These are phyloP conservation scores for Pelargonium citronellum DNA, from an alignment of 441 rosid genomes.

Conservation along the genomic window DNA sequence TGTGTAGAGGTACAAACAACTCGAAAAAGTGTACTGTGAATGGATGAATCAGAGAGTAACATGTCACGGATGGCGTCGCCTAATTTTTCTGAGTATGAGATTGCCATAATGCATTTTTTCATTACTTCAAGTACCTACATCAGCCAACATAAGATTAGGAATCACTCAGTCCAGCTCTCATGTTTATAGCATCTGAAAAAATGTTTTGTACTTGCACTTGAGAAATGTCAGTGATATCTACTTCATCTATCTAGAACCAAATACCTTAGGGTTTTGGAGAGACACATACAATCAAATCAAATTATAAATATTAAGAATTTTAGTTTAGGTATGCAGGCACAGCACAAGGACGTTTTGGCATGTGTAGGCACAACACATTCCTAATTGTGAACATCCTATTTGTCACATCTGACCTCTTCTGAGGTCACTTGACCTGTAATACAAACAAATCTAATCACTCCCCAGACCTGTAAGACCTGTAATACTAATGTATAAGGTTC, in stretches of 20 bases:
- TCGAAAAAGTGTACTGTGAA: conserved; percentile 59
- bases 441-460: neutral
- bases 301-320: conserved; percentile 1
- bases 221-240: conserved; percentile 1
- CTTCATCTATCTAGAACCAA: neutral
- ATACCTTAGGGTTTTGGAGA: too few species aligned
- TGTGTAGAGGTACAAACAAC: conserved; percentile 63
- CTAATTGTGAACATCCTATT: neutral
- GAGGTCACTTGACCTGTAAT: neutral
- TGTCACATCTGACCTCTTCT: neutral
- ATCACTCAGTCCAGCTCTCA: conserved; percentile 9
- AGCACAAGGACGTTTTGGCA: neutral
- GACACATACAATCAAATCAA: neutral
- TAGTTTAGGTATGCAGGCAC: conserved; percentile 5
- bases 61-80: conserved; percentile 52
- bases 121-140: conserved; percentile 67
- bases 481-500: neutral
- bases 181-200: neutral
- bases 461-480: too few species aligned
- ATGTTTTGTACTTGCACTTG: neutral
- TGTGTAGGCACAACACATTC: neutral
- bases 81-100: conserved; percentile 47
- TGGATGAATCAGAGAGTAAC: conserved; percentile 74
- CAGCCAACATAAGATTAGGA: conserved; percentile 16
- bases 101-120: conserved; percentile 57